A percentile compares a stretch with the other conserved stretches of the same genome.
Evolutionary conservation across 2,329 filamentous ascomycete species (phyloP).

Genomic region (Stemphylium lycopersici): DNA sequence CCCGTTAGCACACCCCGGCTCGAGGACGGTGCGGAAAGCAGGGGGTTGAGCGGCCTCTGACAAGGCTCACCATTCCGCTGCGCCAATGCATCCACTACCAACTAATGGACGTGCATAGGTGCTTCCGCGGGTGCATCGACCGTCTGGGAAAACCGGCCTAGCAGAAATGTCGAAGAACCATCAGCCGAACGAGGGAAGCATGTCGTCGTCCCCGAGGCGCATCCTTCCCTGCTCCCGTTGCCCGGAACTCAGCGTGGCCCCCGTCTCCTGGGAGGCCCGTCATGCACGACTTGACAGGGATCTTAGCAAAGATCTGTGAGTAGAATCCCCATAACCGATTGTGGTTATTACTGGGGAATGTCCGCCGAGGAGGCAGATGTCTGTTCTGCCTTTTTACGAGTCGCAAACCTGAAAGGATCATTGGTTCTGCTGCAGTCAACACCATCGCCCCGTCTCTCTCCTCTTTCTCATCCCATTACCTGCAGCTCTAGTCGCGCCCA

Average conservation of each 20-base stretch:
- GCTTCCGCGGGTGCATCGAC: constrained; percentile 44
- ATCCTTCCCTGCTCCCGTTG: constrained; percentile 45
- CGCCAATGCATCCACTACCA: constrained; percentile 35
- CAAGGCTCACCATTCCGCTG: constrained; percentile 35
- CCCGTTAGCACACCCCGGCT: constrained; percentile 28
- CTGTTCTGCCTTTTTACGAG: constrained; percentile 39
- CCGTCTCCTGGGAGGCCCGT: constrained; percentile 48
- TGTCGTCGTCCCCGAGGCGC: constrained; percentile 42
- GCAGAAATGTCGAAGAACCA: constrained; percentile 46
- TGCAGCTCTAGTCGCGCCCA: constrained; percentile 16
- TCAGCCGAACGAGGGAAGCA: constrained; percentile 51
- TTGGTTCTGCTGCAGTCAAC: constrained; percentile 33
- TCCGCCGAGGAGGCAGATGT: constrained; percentile 42
- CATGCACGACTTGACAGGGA: constrained; percentile 46
- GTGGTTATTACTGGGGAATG: constrained; percentile 49
- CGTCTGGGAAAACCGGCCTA: constrained; percentile 37
- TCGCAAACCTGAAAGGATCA: constrained; percentile 38
- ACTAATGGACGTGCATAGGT: constrained; percentile 38
- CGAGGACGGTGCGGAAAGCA: constrained; percentile 39
- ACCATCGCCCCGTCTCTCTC: constrained; percentile 24
- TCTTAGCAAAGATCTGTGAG: constrained; percentile 43
- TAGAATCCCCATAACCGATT: constrained; percentile 43
- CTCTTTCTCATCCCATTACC: constrained; percentile 23
- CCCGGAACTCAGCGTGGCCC: constrained; percentile 45
- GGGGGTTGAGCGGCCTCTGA: constrained; percentile 30